Evolutionary conservation across 306 rosid species (phyloP).

Genomic region (Sphenostylis stenocarpa): DNA sequence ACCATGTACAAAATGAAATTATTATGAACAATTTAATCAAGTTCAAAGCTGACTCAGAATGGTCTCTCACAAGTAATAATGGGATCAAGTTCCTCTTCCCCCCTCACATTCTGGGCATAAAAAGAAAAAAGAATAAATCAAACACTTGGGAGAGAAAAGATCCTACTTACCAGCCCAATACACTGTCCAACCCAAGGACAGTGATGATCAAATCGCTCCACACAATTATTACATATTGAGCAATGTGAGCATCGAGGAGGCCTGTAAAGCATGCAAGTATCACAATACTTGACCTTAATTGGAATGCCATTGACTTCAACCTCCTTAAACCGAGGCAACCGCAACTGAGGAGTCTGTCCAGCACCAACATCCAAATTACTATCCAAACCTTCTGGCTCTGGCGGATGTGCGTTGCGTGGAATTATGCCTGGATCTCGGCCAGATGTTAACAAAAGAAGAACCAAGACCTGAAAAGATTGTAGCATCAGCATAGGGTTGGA

Average conservation of each 20-base stretch:
- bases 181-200: conserved; percentile 99
- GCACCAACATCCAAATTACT: conserved; percentile 66
- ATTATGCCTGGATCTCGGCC: conserved; percentile 99
- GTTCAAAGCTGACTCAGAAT: neutral
- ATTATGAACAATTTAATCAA: neutral
- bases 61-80: conserved; percentile 2
- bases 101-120: neutral
- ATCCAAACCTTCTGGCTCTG: conserved; percentile 90
- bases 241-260: conserved; percentile 99
- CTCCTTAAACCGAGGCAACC: conserved; percentile 88
- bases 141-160: neutral
- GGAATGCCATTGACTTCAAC: conserved; percentile 79
- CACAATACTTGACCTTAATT: conserved; percentile 89
- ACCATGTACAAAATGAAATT: neutral
- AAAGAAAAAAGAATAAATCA: neutral
- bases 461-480: conserved; percentile 59
- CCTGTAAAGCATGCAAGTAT: conserved; percentile 98
- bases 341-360: conserved; percentile 90
- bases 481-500: conserved; percentile 12
- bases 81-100: neutral
- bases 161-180: conserved; percentile 82
- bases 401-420: conserved; percentile 95
- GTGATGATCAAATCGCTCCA: conserved; percentile 94
- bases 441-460: conserved; percentile 85
- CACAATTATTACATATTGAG: conserved; percentile 97